Percentiles rank a stretch among this genome's conserved stretches.
Conservation (phyloP, 1,139 yeast genomes). For the Hemisphaericaspora xylofermentans region DNA sequence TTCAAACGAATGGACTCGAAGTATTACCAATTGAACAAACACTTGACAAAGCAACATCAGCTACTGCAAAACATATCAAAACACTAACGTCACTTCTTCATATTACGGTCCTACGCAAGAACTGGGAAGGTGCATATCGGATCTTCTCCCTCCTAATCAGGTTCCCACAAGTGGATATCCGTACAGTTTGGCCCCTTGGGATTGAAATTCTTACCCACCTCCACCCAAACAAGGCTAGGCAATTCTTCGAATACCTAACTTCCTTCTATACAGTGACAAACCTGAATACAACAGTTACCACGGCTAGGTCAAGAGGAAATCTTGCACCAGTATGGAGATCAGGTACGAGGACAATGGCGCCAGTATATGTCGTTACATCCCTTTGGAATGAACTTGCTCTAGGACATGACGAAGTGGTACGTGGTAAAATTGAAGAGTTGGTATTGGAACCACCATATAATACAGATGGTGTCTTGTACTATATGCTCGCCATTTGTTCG, state of each 20-base stretch:
- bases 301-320: constrained; percentile 11
- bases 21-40: constrained; percentile 23
- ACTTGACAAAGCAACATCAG: constrained; percentile 8
- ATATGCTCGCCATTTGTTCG: constrained; percentile 30
- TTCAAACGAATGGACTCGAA: constrained; percentile 33
- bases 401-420: constrained; percentile 25
- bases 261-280: constrained; percentile 25
- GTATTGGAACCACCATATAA: constrained; percentile 46
- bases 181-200: constrained; percentile 62
- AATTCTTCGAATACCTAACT: constrained; percentile 36
- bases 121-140: constrained; percentile 58
- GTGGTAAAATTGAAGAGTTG: constrained; percentile 37
- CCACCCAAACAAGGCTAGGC: neutral
- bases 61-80: constrained; percentile 26
- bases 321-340: constrained; percentile 42
- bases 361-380: constrained; percentile 35
- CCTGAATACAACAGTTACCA: constrained; percentile 8
- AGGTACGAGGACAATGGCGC: constrained; percentile 38
- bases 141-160: constrained; percentile 51
- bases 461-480: constrained; percentile 43
- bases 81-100: constrained; percentile 37
- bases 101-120: constrained; percentile 36
- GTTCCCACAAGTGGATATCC: constrained; percentile 48
- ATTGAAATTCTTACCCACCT: constrained; percentile 30
- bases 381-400: constrained; percentile 36